phyloP scores from a whole-genome alignment of 306 rosid genomes.

The Sicyos baderoa region DNA sequence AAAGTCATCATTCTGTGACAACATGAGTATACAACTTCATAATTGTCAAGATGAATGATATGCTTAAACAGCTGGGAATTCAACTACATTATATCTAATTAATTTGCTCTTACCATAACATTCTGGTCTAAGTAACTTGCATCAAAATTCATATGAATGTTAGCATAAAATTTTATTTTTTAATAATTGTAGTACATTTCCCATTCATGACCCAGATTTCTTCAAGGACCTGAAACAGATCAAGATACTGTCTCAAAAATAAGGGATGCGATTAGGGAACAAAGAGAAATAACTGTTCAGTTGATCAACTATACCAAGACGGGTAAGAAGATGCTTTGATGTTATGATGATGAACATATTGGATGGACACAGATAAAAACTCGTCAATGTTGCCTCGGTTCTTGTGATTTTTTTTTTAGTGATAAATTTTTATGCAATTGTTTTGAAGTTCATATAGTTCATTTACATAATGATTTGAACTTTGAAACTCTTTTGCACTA shows the following conservation, averaged over 20 bases:
- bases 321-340: conserved; percentile 40
- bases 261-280: conserved; percentile 84
- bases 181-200: not conserved
- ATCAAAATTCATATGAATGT: not conserved
- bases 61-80: not conserved
- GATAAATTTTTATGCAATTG: not conserved
- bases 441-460: not conserved
- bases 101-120: not conserved
- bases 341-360: not conserved
- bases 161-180: not conserved
- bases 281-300: conserved; percentile 91
- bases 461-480: not conserved
- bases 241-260: conserved; percentile 58
- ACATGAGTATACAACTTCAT: not conserved
- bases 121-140: not conserved
- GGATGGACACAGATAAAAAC: not conserved
- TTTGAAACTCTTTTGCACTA: conserved; percentile 3
- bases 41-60: not conserved
- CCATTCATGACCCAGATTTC: conserved; percentile 48
- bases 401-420: not conserved
- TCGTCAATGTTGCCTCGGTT: not conserved
- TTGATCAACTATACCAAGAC: conserved; percentile 91
- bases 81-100: not conserved
- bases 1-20: not conserved
- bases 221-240: conserved; percentile 99